phyloP scores from a whole-genome alignment of 1,139 yeast genomes.

The Sugiyamaella castrensis region DNA sequence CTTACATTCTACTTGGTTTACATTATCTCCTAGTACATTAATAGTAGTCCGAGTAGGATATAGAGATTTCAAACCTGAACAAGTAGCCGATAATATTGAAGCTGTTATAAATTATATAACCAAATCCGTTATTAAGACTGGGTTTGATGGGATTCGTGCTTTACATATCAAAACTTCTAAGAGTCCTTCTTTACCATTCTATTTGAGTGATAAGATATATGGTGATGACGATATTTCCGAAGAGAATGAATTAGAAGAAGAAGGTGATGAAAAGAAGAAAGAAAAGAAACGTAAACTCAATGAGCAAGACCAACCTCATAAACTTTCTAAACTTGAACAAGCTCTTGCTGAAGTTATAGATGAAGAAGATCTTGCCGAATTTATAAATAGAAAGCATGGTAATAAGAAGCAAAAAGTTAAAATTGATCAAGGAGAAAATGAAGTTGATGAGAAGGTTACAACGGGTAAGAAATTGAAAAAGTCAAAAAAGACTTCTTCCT shows the following conservation, averaged over 20 bases:
- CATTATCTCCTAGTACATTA: slow-evolving; percentile 73
- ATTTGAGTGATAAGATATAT: slow-evolving; percentile 60
- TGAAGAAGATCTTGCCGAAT: slow-evolving; percentile 50
- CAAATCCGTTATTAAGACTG: slow-evolving; percentile 34
- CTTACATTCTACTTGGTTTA: slow-evolving; percentile 56
- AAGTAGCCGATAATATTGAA: slow-evolving; percentile 52
- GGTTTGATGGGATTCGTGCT: slow-evolving; percentile 51
- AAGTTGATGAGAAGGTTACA: not conserved
- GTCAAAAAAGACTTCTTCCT: slow-evolving; percentile 1
- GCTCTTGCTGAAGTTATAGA: slow-evolving; percentile 79
- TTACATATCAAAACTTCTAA: slow-evolving; percentile 63
- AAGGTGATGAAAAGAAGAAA: slow-evolving; percentile 26
- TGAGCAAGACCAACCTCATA: slow-evolving; percentile 33
- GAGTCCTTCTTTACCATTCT: slow-evolving; percentile 86
- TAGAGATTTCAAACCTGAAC: slow-evolving; percentile 40
- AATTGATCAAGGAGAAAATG: not conserved
- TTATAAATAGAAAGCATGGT: slow-evolving; percentile 36
- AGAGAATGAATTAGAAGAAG: slow-evolving; percentile 32
- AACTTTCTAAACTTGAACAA: slow-evolving; percentile 62
- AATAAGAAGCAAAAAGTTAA: slow-evolving; percentile 8
- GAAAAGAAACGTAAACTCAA: slow-evolving; percentile 39
- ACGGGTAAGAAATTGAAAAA: not conserved
- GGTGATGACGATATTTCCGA: slow-evolving; percentile 42
- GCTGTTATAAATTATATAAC: slow-evolving; percentile 54
- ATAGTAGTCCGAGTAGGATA: slow-evolving; percentile 67